phyloP scores from a whole-genome alignment of 352 stramenopile genomes.

The Phytophthora uliginosa region DNA sequence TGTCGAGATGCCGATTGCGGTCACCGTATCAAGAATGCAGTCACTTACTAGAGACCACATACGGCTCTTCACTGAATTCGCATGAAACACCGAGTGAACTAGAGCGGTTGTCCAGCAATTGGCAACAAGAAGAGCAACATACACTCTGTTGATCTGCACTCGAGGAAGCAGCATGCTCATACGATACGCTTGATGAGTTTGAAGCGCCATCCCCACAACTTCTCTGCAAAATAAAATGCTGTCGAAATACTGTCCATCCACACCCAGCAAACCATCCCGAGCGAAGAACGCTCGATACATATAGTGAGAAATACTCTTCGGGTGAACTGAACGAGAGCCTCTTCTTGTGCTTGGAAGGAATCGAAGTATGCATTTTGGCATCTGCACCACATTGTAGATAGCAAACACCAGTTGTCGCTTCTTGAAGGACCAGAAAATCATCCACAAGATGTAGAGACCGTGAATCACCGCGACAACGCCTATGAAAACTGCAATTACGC shows the following conservation, averaged over 20 bases:
- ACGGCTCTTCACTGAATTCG: constrained; percentile 9
- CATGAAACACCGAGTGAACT: constrained; percentile 27
- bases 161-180: constrained; percentile 32
- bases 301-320: neutral
- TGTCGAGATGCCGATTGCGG: constrained; percentile 34
- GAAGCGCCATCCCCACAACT: constrained; percentile 27
- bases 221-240: constrained; percentile 30
- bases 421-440: constrained; percentile 33
- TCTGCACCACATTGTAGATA: constrained; percentile 15
- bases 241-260: constrained; percentile 37
- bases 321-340: neutral
- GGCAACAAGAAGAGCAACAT: constrained; percentile 28
- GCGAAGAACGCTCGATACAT: constrained; percentile 23
- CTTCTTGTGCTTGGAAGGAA: neutral
- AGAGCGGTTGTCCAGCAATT: constrained; percentile 38
- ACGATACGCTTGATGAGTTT: constrained; percentile 35
- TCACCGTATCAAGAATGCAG: constrained; percentile 41
- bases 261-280: constrained; percentile 21
- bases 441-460: constrained; percentile 23
- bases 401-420: constrained; percentile 28
- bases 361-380: neutral
- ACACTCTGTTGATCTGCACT: constrained; percentile 32
- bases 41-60: constrained; percentile 37
- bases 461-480: constrained; percentile 11
- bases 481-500: constrained; percentile 14